phyloP scores from a whole-genome alignment of 2,329 filamentous ascomycete genomes.

The Alternaria angustiovoidea region DNA sequence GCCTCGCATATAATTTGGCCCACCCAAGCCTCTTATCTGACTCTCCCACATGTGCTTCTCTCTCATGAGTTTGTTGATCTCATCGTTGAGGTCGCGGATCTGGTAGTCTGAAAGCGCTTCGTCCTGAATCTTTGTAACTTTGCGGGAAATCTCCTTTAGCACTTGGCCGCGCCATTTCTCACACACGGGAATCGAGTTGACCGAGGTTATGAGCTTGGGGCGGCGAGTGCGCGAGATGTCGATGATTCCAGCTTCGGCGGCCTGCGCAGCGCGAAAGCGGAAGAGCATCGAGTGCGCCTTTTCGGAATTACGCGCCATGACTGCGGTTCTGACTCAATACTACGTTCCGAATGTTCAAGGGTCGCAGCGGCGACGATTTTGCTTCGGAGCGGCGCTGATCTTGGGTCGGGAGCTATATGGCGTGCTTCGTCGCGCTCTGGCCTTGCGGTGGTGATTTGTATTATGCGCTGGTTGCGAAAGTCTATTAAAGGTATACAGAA shows the following conservation, averaged over 20 bases:
- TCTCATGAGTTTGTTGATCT: slow-evolving; percentile 98
- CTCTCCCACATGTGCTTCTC: slow-evolving; percentile 99
- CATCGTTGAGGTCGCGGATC: slow-evolving; percentile 96
- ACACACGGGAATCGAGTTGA: slow-evolving; percentile 83
- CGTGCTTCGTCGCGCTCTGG: slow-evolving; percentile 17
- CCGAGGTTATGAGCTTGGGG: slow-evolving; percentile 87
- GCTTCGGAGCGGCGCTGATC: background rate
- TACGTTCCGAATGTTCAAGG: background rate
- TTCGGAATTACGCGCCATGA: slow-evolving; percentile 89
- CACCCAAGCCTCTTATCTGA: slow-evolving; percentile 93
- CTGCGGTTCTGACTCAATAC: slow-evolving; percentile 26
- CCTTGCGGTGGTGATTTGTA: slow-evolving; percentile 9
- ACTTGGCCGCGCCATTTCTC: slow-evolving; percentile 99
- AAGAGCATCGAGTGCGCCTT: slow-evolving; percentile 99
- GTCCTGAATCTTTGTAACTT: slow-evolving; percentile 96
- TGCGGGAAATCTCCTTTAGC: slow-evolving; percentile 94
- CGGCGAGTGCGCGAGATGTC: slow-evolving; percentile 89
- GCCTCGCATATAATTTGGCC: slow-evolving; percentile 93
- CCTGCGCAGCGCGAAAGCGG: slow-evolving; percentile 97
- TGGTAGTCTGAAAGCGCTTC: slow-evolving; percentile 91
- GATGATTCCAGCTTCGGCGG: slow-evolving; percentile 93
- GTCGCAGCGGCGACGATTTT: background rate
- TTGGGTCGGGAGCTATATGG: slow-evolving; percentile 4
- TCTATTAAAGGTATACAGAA: slow-evolving; percentile 25
- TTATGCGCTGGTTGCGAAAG: slow-evolving; percentile 17